Percentiles rank a stretch among this genome's conserved stretches.
These are phyloP conservation scores for Cryphonectria radicalis DNA, from an alignment of 2,329 filamentous ascomycete species.

Conservation along the genomic window DNA sequence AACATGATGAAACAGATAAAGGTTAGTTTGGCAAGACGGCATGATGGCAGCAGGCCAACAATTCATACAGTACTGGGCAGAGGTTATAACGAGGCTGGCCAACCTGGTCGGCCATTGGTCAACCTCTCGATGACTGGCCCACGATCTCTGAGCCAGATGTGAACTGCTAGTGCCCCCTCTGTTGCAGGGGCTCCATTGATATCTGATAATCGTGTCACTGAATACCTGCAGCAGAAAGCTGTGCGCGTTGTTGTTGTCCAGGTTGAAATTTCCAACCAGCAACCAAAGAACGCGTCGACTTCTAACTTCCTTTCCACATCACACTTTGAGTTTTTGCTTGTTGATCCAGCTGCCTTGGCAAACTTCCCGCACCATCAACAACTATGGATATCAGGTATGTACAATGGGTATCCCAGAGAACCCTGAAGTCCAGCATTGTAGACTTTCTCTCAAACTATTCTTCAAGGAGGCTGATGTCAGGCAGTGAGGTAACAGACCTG, in stretches of 20 bases:
- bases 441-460: not conserved
- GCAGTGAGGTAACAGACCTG: conserved; percentile 14
- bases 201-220: not conserved
- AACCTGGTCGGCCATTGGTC: not conserved
- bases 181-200: not conserved
- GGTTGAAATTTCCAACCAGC: not conserved
- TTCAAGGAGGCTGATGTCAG: not conserved
- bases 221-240: not conserved
- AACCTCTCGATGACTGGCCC: not conserved
- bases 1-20: no score
- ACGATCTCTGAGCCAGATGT: not conserved
- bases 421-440: not conserved
- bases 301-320: not conserved
- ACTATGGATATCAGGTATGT: conserved; percentile 7
- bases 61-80: not conserved
- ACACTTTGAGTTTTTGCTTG: not conserved
- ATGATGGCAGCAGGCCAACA: not conserved
- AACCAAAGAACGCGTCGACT: not conserved
- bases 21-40: no score
- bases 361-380: not conserved
- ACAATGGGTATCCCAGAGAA: not conserved
- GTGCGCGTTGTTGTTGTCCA: not conserved
- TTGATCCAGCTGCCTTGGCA: no score
- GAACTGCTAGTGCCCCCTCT: not conserved
- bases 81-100: not conserved